These are phyloP conservation scores for Exophiala viscosa DNA, from an alignment of 2,329 filamentous ascomycete genomes.

Conservation along the genomic window DNA sequence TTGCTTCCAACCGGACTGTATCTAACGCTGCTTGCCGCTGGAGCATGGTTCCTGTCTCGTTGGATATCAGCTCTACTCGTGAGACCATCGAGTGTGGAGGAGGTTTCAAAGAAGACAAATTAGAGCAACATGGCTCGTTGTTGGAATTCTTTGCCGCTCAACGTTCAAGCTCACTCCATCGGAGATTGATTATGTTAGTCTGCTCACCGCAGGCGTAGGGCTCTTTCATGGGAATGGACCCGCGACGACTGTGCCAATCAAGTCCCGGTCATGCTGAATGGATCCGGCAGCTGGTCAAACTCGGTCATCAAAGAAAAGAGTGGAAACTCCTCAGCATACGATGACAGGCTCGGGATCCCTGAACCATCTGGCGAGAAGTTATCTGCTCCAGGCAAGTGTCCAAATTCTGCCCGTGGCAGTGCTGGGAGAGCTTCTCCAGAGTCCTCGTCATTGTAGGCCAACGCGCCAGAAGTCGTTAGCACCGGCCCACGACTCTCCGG, in stretches of 20 bases:
- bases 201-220: too few species aligned
- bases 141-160: too few species aligned
- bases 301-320: conserved; percentile 29
- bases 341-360: conserved; percentile 25
- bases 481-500: conserved; percentile 25
- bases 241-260: not conserved
- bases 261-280: conserved; percentile 18
- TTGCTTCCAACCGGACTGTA: conserved; percentile 69
- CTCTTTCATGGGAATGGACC: not conserved
- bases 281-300: conserved; percentile 25
- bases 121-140: not conserved
- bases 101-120: conserved; percentile 7
- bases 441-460: conserved; percentile 23
- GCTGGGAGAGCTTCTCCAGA: conserved; percentile 8
- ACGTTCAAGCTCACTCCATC: not conserved
- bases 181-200: not conserved
- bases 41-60: conserved; percentile 50
- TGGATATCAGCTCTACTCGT: conserved; percentile 34
- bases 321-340: conserved; percentile 28
- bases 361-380: conserved; percentile 23
- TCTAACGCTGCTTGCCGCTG: conserved; percentile 57
- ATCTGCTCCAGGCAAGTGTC: conserved; percentile 13
- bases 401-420: conserved; percentile 18
- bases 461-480: conserved; percentile 27
- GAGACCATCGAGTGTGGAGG: not conserved